A percentile compares a stretch with the other conserved stretches of the same genome.
These are phyloP conservation scores for Alternaria conjuncta DNA, from an alignment of 2,329 filamentous ascomycete genomes.

Conservation along the genomic window DNA sequence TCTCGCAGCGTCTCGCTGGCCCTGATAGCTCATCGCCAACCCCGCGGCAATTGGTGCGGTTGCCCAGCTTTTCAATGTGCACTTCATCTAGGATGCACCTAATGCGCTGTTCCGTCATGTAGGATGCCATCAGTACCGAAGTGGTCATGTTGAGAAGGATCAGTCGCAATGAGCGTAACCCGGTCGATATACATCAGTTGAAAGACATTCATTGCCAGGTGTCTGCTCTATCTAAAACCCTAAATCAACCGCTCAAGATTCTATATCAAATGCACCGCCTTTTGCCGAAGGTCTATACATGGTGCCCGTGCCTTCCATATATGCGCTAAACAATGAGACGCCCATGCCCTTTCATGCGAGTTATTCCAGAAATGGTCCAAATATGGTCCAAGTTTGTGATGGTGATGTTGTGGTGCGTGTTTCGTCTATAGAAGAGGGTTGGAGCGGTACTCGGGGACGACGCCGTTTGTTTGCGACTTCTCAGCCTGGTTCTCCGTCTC, in stretches of 20 bases:
- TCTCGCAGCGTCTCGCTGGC: neutral
- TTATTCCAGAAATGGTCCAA: conserved; percentile 10
- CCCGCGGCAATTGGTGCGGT: neutral
- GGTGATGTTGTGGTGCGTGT: neutral
- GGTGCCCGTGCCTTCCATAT: conserved; percentile 1
- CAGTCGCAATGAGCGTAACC: neutral
- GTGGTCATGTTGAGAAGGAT: neutral
- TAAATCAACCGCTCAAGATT: conserved; percentile 19
- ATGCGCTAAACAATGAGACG: conserved; percentile 18
- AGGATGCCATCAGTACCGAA: neutral
- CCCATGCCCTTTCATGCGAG: conserved; percentile 17
- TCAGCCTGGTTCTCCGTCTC: conserved; percentile 58
- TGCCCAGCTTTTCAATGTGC: neutral
- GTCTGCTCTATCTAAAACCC: conserved; percentile 16
- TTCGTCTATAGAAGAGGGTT: conserved; percentile 65
- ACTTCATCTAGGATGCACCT: conserved; percentile 15
- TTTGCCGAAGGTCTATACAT: conserved; percentile 21
- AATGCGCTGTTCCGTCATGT: conserved; percentile 28
- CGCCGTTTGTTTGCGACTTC: conserved; percentile 59
- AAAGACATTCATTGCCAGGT: conserved; percentile 8
- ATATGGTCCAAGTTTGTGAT: neutral
- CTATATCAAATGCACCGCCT: conserved; percentile 25
- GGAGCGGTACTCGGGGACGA: conserved; percentile 66
- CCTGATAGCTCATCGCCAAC: neutral
- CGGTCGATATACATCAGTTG: neutral